These are phyloP conservation scores for Penicillium sp. DNA, from an alignment of 2,329 filamentous ascomycete genomes.

Conservation along the genomic window DNA sequence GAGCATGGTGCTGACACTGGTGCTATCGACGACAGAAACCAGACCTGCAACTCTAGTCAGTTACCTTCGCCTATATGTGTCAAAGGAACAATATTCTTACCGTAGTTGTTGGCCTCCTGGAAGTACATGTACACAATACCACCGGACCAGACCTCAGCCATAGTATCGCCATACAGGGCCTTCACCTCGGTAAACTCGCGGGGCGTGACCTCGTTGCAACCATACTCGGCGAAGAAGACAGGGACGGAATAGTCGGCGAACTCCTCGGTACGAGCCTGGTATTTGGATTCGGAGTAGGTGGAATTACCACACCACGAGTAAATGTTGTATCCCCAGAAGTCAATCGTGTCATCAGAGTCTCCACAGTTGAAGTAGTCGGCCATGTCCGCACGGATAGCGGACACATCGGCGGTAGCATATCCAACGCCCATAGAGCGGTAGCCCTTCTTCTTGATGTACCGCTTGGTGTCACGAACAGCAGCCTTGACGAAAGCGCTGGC, in stretches of 20 bases:
- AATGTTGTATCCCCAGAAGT: conserved; percentile 99
- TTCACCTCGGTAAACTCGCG: conserved; percentile 81
- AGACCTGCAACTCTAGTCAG: conserved; percentile 51
- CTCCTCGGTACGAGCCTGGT: conserved; percentile 75
- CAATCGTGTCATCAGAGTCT: conserved; percentile 62
- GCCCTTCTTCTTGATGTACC: conserved; percentile 75
- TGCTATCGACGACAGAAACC: conserved; percentile 56
- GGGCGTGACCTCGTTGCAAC: conserved; percentile 72
- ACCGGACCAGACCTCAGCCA: conserved; percentile 84
- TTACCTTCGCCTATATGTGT: no score
- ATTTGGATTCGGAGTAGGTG: conserved; percentile 72
- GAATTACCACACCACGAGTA: conserved; percentile 96
- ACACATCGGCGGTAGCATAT: conserved; percentile 91
- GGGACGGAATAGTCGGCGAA: conserved; percentile 86
- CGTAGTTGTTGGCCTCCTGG: conserved; percentile 73
- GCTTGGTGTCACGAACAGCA: conserved; percentile 89
- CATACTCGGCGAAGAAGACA: conserved; percentile 96
- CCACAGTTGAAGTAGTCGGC: conserved; percentile 94
- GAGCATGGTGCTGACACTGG: conserved; percentile 62
- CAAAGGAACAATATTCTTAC: conserved; percentile 10
- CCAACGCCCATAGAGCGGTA: conserved; percentile 81
- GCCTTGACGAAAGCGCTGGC: conserved; percentile 94
- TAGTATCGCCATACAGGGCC: conserved; percentile 73
- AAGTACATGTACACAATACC: conserved; percentile 99
- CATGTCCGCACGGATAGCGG: conserved; percentile 74